A percentile compares a stretch with the other conserved stretches of the same genome.
Conservation (phyloP, 129 eudicot species). For the Saussurea involucrata region DNA sequence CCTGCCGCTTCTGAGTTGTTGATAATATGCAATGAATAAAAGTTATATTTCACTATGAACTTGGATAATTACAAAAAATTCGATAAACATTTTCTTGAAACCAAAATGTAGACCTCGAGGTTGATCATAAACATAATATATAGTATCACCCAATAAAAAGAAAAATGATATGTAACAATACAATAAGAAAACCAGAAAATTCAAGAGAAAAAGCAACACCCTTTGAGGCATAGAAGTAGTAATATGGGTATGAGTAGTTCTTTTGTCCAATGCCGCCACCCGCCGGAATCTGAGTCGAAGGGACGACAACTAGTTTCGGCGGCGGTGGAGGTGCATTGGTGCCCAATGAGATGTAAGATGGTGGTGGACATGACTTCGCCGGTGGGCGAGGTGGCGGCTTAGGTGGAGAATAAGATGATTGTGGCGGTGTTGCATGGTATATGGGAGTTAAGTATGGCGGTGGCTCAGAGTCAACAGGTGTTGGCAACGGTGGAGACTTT, state of each 20-base stretch:
- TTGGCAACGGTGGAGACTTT: constrained; percentile 21
- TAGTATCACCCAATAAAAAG: constrained; percentile 20
- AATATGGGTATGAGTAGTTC: constrained; percentile 45
- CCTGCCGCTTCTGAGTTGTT: neutral
- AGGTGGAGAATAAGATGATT: constrained; percentile 21
- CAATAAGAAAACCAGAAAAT: neutral
- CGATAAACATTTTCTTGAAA: neutral
- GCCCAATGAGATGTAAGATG: constrained; percentile 28
- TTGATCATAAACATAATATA: too few relatives aligned
- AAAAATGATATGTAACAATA: constrained; percentile 11
- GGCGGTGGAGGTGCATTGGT: constrained; percentile 34
- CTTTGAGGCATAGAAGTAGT: constrained; percentile 51
- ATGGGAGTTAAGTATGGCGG: constrained; percentile 39
- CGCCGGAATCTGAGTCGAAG: constrained; percentile 40
- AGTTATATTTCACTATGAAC: constrained; percentile 7
- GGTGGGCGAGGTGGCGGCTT: constrained; percentile 17
- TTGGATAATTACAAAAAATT: constrained; percentile 12
- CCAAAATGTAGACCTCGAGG: constrained; percentile 5
- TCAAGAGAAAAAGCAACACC: constrained; percentile 25
- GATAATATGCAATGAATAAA: neutral
- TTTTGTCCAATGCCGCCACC: constrained; percentile 17
- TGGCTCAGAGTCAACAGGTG: constrained; percentile 23
- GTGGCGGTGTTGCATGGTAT: constrained; percentile 30
- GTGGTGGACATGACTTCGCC: constrained; percentile 44
- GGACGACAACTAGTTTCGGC: constrained; percentile 29